Base-by-base conservation (phyloP, 2,329 filamentous ascomycete species). In the Fusarium luffae region DNA sequence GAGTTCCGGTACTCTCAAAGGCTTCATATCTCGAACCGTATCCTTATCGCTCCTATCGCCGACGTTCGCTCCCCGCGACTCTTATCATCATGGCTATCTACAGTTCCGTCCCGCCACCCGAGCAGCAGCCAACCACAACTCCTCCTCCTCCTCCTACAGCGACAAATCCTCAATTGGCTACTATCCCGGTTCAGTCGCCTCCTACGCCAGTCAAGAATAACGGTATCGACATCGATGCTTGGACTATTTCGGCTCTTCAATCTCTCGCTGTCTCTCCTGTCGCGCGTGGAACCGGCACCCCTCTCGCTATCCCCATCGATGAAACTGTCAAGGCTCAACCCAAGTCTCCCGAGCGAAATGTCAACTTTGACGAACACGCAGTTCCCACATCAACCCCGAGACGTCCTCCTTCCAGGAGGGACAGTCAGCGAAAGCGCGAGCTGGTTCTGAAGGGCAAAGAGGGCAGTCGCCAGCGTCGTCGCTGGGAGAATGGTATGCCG, bases 401-500 rank as follows among this genome's bases (percentile, higher is more conserved):
- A 66, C 84, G 82, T 58, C 86, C 81, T 56, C 83, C 77, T 1
- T 85, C 85, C 19, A 79, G 81, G 32, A 79, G 85, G 77, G 92
- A 89, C 67, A 88, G 85, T 71, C 79, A 85, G 78, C 81, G 82
- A 58, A 82, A 87, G 54, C 89, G 94, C 19, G 93, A 97, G 70
- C 88, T 90, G 4, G 77, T 97, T 54, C 84, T 96, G 32, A 97
- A 94, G 82, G 95, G 95, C 59, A 97, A 97, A 73, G 94, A 98
- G 79, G 95, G 95, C 34, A 95, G 89, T 74, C 88, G 95, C 37
- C 90, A 95, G 75, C 86, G 95, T 51, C 90, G 95, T 74, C 87
- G 95, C 59, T 98, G 94, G 94, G 96, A 99, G 84, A 99, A 98
- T 80, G 93, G 93, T 97, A 86, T 56, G 65, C 25, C 44, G 32